phyloP scores from a whole-genome alignment of 805 yeast species.

The Debaryomyces hansenii region DNA sequence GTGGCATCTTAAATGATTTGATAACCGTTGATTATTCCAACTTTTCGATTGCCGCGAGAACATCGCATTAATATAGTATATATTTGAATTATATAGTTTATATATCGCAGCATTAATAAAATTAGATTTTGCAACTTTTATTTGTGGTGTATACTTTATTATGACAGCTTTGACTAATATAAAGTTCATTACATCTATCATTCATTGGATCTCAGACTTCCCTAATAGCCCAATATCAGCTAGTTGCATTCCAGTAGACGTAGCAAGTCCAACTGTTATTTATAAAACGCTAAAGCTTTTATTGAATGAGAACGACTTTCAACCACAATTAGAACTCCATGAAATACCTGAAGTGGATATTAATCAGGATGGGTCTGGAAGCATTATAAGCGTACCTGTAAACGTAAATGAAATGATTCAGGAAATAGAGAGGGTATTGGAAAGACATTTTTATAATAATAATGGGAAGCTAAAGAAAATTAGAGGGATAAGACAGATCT shows the following conservation, averaged over 20 bases:
- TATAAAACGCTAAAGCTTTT: constrained; percentile 11
- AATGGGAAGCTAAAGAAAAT: constrained; percentile 4
- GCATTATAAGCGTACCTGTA: neutral
- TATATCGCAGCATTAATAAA: neutral
- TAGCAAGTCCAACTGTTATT: constrained; percentile 14
- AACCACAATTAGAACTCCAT: neutral
- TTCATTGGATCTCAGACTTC: constrained; percentile 24
- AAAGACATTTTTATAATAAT: constrained; percentile 6
- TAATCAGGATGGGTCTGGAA: neutral
- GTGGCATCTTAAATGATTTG: constrained; percentile 29
- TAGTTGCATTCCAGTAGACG: constrained; percentile 7
- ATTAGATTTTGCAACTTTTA: neutral
- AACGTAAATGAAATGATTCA: constrained; percentile 3
- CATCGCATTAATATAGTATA: constrained; percentile 19
- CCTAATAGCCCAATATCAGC: constrained; percentile 16
- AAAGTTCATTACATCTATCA: constrained; percentile 14
- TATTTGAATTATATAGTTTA: neutral
- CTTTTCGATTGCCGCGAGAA: constrained; percentile 38
- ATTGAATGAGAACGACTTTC: constrained; percentile 16
- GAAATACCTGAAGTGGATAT: neutral
- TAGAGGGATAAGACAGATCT: constrained; percentile 3
- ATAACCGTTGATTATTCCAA: constrained; percentile 45
- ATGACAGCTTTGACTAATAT: constrained; percentile 4
- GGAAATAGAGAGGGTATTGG: constrained; percentile 1
- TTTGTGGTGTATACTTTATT: constrained; percentile 1